phyloP scores from a whole-genome alignment of 768 basidiomycete species.

The Collybia sordida region DNA sequence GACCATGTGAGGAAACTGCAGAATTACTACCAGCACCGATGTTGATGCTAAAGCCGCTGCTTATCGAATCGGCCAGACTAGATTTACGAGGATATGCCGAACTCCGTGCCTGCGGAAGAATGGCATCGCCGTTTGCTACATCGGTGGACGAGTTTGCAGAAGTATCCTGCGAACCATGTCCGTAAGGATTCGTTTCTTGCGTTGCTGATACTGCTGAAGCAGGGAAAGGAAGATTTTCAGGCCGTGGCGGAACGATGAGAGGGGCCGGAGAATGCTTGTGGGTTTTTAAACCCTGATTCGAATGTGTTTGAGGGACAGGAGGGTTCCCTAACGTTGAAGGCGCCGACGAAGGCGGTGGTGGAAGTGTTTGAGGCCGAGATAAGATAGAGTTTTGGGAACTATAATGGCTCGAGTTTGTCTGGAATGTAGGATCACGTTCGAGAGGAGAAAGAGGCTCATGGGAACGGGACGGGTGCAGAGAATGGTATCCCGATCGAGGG shows the following conservation, averaged over 20 bases:
- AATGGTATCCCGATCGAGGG: conserved; percentile 26
- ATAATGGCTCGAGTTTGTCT: conserved; percentile 17
- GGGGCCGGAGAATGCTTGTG: conserved; percentile 36
- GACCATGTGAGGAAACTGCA: conserved; percentile 5
- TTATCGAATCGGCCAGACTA: conserved; percentile 35
- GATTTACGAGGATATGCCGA: conserved; percentile 31
- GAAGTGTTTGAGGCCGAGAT: conserved; percentile 17
- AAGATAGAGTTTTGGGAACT: conserved; percentile 10
- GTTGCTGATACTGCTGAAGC: conserved; percentile 28
- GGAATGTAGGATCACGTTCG: conserved; percentile 20
- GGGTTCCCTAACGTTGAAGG: conserved; percentile 12
- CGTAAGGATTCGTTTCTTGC: conserved; percentile 29
- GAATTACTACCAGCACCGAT: conserved; percentile 19
- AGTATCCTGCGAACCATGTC: conserved; percentile 7
- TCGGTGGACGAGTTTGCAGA: conserved; percentile 8
- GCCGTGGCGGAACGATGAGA: conserved; percentile 37
- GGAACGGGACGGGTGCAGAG: conserved; percentile 39
- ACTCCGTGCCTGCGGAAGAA: conserved; percentile 3
- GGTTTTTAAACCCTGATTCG: conserved; percentile 12
- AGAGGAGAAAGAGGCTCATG: conserved; percentile 35
- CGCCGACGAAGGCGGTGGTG: conserved; percentile 22
- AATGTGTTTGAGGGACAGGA: conserved; percentile 10
- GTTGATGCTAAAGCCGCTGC: conserved; percentile 24
- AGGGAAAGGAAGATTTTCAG: conserved; percentile 32
- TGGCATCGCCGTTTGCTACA: background rate